Evolutionary conservation across 805 yeast species (phyloP), one percentile per base, ranked within the genome.

Genomic region (Blastobotrys peoriensis): DNA sequence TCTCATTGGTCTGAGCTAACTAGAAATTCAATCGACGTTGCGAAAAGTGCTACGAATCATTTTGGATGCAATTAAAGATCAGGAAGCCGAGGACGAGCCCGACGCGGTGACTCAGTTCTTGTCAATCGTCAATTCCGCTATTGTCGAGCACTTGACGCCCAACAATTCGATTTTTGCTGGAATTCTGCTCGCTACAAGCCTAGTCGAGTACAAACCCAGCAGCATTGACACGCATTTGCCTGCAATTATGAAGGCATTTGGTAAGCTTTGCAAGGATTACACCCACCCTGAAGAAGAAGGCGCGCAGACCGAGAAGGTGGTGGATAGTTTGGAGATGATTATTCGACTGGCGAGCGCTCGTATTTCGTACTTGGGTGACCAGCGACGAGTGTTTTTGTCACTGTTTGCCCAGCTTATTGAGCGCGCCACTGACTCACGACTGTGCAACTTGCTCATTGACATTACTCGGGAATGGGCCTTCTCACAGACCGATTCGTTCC

Each of bases 381-480:
- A 91, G 57, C 76, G 98, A 48, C 75, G 98, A 41, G 80, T 89
- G 20, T 93, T 89, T 60, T 65, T 93, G 50, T 81, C 95, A 0
- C 69, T 89, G 4, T 71, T 93, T 45, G 96, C 96, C 0, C 95
- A 91, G 54, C 69, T 91, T 51, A 85, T 93, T 51, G 98, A 93
- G 55, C 74, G 95, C 33, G 85, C 96, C 0, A 73, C 78, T 47
- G 96, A 89, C 56, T 80, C 79, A 48, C 79, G 75, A 19, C 75
- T 93, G 5, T 69, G 89, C 48, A 76, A 76, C 48, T 83, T 81
- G 57, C 84, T 93, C 38, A 78, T 91, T 20, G 72, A 73, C 22
- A 80, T 88, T 51, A 91, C 89, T 1, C 78, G 89, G 56, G 74
- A 75, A 13, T 93, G 99, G 98, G 91, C 89, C 0, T 88, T 94